Evolutionary conservation across 352 stramenopile genomes (phyloP).

Genomic region (Globisporangium canariense): DNA sequence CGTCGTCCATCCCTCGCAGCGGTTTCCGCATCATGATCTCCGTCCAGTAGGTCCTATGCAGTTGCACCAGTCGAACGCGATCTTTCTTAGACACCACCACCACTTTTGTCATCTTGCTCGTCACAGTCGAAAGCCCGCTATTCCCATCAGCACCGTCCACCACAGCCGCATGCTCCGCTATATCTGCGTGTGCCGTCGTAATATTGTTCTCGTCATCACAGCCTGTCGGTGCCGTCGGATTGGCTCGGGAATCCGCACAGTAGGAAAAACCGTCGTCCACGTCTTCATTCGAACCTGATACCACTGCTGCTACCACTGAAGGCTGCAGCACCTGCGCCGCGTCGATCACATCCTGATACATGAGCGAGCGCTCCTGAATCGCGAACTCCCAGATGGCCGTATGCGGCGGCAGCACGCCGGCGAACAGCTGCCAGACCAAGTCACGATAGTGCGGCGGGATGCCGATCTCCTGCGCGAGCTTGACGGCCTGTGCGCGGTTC

Average conservation of each 20-base stretch:
- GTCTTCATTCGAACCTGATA: neutral
- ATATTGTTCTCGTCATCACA: slow-evolving; percentile 6
- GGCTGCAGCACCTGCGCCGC: slow-evolving; percentile 46
- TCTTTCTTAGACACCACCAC: neutral
- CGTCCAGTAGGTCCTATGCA: slow-evolving; percentile 45
- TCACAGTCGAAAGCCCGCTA: neutral
- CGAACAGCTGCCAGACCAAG: slow-evolving; percentile 58
- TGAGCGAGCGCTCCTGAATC: slow-evolving; percentile 39
- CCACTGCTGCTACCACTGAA: no score
- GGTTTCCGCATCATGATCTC: slow-evolving; percentile 28
- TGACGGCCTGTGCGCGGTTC: slow-evolving; percentile 65
- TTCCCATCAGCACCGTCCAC: neutral
- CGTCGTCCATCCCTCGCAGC: slow-evolving; percentile 40
- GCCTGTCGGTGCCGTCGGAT: neutral
- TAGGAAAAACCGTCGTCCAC: neutral
- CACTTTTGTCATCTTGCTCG: neutral
- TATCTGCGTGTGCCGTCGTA: neutral
- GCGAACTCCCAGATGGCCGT: slow-evolving; percentile 62
- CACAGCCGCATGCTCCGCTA: neutral
- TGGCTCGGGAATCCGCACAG: neutral
- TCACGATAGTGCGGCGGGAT: slow-evolving; percentile 51
- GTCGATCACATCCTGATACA: slow-evolving; percentile 64
- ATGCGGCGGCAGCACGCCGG: slow-evolving; percentile 51
- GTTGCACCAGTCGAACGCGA: slow-evolving; percentile 24
- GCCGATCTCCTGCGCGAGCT: slow-evolving; percentile 73